Evolutionary conservation across 306 rosid genomes (phyloP).

Genomic region (Trifolium subterraneum): DNA sequence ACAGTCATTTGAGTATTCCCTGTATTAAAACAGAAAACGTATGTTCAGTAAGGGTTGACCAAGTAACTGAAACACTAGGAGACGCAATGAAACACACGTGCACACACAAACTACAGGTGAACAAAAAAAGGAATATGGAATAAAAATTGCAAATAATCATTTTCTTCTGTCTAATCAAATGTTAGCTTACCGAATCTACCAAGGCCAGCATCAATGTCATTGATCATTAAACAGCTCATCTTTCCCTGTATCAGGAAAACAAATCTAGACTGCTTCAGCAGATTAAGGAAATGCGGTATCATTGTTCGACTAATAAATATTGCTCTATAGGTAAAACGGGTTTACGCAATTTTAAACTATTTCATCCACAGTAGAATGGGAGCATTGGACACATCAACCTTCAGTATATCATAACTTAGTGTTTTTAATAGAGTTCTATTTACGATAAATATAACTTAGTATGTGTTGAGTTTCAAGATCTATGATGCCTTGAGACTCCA

Average conservation of each 20-base stretch:
- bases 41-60: constrained; percentile 21
- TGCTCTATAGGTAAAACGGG: constrained; percentile 26
- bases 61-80: constrained; percentile 28
- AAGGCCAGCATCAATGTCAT: constrained; percentile 96
- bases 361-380: constrained; percentile 29
- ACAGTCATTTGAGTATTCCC: constrained; percentile 97
- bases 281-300: constrained; percentile 28
- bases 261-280: constrained; percentile 37
- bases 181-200: constrained; percentile 89
- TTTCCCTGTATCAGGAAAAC: constrained; percentile 70
- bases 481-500: not conserved
- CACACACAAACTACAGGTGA: not conserved
- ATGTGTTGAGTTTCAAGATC: not conserved
- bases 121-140: constrained; percentile 16
- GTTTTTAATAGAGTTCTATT: constrained; percentile 19
- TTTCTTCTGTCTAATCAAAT: constrained; percentile 34
- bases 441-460: not conserved
- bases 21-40: constrained; percentile 45
- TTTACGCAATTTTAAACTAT: constrained; percentile 12
- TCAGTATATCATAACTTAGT: constrained; percentile 3
- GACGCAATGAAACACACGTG: not conserved
- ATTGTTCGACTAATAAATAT: not conserved
- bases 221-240: constrained; percentile 97
- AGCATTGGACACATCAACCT: constrained; percentile 13
- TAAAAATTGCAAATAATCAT: constrained; percentile 20